Evolutionary conservation across 352 stramenopile genomes (phyloP), one percentile per base, ranked within the genome.

Genomic region (Pythium myriotylum): DNA sequence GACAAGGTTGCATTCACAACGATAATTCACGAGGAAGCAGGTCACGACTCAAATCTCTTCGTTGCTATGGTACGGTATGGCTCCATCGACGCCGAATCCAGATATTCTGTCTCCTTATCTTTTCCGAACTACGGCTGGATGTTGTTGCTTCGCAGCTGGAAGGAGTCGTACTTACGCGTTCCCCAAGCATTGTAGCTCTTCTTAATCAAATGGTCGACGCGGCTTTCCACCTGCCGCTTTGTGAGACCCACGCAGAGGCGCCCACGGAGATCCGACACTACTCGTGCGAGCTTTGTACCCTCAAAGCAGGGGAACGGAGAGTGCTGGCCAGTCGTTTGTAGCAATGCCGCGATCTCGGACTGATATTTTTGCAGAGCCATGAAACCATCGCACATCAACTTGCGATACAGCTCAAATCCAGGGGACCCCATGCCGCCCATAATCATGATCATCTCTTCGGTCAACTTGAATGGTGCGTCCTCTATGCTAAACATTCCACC

Each of bases 401-500:
- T 85, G 14, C 97, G 88, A 70, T 98, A 99, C 33, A 88, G 76
- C 35, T 76, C 88, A 76, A 98, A 98, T 6, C 80, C 89, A 10
- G 71, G 59, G 27, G 91, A 98, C 27, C 72, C 66, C n/a, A 88
- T 48, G 4, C 96, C 96, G 46, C 91, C 95, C 86, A 99, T 96
- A 16, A 99, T 88, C 63, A 98, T 91, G 4, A 99, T 88, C 78
- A 99, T 98, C 53, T 99, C 97, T 26, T 87, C 85, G 2, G 97
- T 99, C 16, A 99, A 80, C 73, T 99, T 99, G 81, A 99, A 99
- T n/a, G 97, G 97, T 17, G 96, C 96, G 50, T 96, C 92, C 74
- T 99, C 97, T 13, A 99, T 84, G 37, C 83, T 97, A 58, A 99
- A 99, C 72, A 98, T 95, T 20, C 97, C 94, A 48, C 97, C 97